Evolutionary conservation across 1,139 yeast species (phyloP).

Genomic region (Zygosaccharomyces sapae): DNA sequence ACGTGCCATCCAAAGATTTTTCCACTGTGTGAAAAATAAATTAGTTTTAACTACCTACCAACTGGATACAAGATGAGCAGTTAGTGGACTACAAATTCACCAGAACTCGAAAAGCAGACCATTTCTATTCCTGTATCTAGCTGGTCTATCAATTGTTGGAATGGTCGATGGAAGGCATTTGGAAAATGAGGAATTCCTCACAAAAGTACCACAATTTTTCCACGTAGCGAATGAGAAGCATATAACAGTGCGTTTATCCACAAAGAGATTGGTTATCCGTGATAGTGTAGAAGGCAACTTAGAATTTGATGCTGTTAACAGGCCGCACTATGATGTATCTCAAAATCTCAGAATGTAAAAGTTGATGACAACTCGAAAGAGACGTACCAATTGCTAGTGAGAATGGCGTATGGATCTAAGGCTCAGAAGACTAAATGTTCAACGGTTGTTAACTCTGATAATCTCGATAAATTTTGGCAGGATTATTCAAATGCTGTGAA

Average conservation of each 20-base stretch:
- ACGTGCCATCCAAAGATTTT: too few relatives aligned
- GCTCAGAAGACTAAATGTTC: constrained; percentile 50
- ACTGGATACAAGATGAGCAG: neutral
- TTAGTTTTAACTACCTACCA: too few relatives aligned
- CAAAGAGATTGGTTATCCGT: constrained; percentile 28
- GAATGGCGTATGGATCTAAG: constrained; percentile 57
- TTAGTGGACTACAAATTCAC: neutral
- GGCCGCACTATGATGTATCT: constrained; percentile 32
- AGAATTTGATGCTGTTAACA: constrained; percentile 26
- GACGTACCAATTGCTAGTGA: constrained; percentile 48
- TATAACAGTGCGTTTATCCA: constrained; percentile 28
- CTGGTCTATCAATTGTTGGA: neutral
- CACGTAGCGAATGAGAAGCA: constrained; percentile 28
- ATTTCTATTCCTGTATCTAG: neutral
- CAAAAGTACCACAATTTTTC: constrained; percentile 25
- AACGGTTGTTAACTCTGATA: constrained; percentile 57
- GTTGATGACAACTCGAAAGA: constrained; percentile 17
- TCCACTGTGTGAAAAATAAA: too few relatives aligned
- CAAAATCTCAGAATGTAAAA: constrained; percentile 19
- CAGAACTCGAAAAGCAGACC: neutral
- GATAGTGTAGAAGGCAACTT: constrained; percentile 31
- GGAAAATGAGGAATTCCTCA: constrained; percentile 23
- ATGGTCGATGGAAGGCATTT: constrained; percentile 14
- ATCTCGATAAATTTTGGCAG: constrained; percentile 64
- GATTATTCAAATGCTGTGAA: constrained; percentile 63